Base-by-base conservation (phyloP, 768 basidiomycete genomes). In the Boletus reticuloceps region DNA sequence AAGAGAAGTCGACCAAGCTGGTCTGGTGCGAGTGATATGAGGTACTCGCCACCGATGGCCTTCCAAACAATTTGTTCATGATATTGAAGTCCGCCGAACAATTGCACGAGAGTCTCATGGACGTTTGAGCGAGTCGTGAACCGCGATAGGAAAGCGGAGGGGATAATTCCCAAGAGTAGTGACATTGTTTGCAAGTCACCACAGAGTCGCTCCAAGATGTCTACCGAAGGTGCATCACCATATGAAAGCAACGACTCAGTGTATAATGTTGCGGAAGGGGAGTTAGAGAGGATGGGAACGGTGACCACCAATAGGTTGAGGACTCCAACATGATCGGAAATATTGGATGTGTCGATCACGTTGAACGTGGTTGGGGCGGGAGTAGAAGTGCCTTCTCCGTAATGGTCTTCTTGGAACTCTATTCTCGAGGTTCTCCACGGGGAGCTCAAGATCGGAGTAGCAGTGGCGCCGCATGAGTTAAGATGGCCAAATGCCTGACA, bases 321-420 rank as follows among this genome's bases (percentile, higher is more conserved):
- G 25, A 71, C 54, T 6, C 70, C 72, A 6, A 69, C 47, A 38
- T 73, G 58, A 46, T 72, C 70, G 31, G 60, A 59, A 19, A 72
- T 11, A 29, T 72, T 73, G 32, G 72, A 71, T 13, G 70, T 70
- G 41, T 71, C 61, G 37, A 71, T 72, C 39, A 73, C 69, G 25
- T 73, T 65, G 53, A 71, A 73, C 16, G 27, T 53, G 9, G 62
- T 61, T 11, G 70, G 70, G 9, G 72, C 72, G 0, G 59, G 61
- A 29, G 50, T 41, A 16, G 47, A n/a, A 19, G 53, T 50, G 2
- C 25, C 42, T 40, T 53, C 20, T 17, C 58, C 58, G 36, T 72
- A 71, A n/a, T 63, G 55, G 2, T 20, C 45, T 19, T 54, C 58
- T 1, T 69, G 64, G 17, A 71, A 58, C 9, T 55, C 50, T 47